Base-by-base conservation (phyloP, 2,329 filamentous ascomycete species). In the Xylaria sp. region DNA sequence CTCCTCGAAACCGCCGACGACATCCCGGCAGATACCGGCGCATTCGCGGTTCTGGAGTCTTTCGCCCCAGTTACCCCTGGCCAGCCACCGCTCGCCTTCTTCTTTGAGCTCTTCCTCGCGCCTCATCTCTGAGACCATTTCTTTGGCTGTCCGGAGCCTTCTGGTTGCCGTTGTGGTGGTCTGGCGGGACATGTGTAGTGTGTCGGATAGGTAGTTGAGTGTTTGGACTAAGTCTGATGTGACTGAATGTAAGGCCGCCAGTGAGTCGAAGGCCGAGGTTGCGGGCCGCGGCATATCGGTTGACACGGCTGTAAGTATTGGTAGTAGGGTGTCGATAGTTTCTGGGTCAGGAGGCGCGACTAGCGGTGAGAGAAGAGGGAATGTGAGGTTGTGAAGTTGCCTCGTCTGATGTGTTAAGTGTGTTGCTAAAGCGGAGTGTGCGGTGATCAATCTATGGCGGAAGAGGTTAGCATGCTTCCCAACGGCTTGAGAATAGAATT, bases 121-220 rank as follows among this genome's bases (percentile, higher is more conserved):
- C 71, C 90, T 88, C 83, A 97, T 90, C 75, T 97, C 95, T 1
- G 90, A 88, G 1, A 98, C 91, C 69, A 97, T 88, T 78, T 97
- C 94, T 74, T 91, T 92, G 6, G 93, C 94, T 42, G 89, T 92
- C 73, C 92, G 91, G 60, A 99, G 83, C 53, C 93, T 88, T 64
- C 96, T 86, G 2, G 91, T 90, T 1, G 95, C 96, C 10, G 92
- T 91, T 3, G 90, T 92, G 0, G 93, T 96, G 0, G 93, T 92
- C 80, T 98, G 95, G 13, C 93, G 90, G 38, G 92, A 94, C 91
- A 98, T 97, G 80, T 98, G 95, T 40, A 99, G 85, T 3, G 93
- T 94, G 79, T 99, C 96, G 6, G 93, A 93, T 4, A 99, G 85
- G 73, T 93, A 92, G 74, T 93, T 93, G 56, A 99, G 87, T 6